Conservation (phyloP, 2,329 filamentous ascomycete genomes). For the Zymoseptoria crescenta region DNA sequence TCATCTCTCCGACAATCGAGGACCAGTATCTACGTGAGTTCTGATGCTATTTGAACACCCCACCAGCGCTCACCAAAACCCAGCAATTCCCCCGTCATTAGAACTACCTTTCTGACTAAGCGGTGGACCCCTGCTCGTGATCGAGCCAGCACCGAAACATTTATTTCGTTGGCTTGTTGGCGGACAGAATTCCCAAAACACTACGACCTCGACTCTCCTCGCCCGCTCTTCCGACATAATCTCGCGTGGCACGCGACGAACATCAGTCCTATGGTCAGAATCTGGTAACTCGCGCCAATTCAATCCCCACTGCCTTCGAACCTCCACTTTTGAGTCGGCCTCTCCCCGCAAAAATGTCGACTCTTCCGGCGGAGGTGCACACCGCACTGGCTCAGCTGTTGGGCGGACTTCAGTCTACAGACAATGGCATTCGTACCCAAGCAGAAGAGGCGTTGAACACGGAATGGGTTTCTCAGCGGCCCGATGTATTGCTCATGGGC, state of each 20-base stretch:
- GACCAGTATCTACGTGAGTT: too few species aligned
- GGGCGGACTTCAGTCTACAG: conserved; percentile 77
- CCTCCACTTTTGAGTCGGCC: not conserved
- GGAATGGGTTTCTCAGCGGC: conserved; percentile 76
- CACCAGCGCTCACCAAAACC: too few species aligned
- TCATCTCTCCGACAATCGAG: too few species aligned
- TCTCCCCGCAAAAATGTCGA: conserved; percentile 43
- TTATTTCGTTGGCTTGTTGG: not conserved
- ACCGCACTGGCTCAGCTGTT: conserved; percentile 78
- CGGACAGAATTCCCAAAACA: not conserved
- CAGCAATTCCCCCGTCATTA: too few species aligned
- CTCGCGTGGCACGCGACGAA: not conserved
- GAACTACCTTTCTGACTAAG: not conserved
- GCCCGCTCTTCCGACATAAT: not conserved
- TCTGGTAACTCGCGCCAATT: not conserved
- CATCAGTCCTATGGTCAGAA: not conserved
- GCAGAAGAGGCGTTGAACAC: conserved; percentile 86
- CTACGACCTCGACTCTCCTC: not conserved
- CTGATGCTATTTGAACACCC: too few species aligned
- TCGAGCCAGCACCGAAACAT: not conserved
- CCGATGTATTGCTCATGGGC: conserved; percentile 87
- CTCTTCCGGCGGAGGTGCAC: conserved; percentile 77
- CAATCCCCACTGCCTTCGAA: not conserved
- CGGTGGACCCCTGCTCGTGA: not conserved
- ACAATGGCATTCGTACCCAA: conserved; percentile 76